These are phyloP conservation scores for Aureobasidium namibiae DNA, from an alignment of 2,329 filamentous ascomycete genomes.

Conservation along the genomic window DNA sequence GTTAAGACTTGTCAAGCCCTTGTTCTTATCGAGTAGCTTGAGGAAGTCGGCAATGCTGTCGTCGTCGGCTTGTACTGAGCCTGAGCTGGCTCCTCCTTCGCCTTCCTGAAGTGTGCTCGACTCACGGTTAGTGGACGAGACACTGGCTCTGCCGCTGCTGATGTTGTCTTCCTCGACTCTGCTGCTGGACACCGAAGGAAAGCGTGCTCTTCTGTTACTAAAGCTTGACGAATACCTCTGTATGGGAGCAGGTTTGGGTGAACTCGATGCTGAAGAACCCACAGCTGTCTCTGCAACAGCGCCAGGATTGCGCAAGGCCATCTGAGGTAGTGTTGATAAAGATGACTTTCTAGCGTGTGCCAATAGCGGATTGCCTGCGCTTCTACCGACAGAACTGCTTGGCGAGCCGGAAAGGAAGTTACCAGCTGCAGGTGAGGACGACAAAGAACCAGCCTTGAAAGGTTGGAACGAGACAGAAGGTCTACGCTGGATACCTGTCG, in stretches of 20 bases:
- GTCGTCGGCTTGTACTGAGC: conserved; percentile 69
- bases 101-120: conserved; percentile 70
- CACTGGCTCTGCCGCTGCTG: conserved; percentile 73
- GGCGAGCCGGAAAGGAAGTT: conserved; percentile 46
- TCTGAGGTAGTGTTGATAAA: conserved; percentile 65
- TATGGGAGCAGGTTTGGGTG: conserved; percentile 70
- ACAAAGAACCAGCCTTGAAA: conserved; percentile 94
- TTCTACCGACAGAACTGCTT: conserved; percentile 38
- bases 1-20: conserved; percentile 75
- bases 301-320: conserved; percentile 60
- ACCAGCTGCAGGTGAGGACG: conserved; percentile 66
- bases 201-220: conserved; percentile 69
- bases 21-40: conserved; percentile 78
- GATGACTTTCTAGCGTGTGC: conserved; percentile 59
- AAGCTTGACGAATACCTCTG: conserved; percentile 92
- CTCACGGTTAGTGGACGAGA: conserved; percentile 61
- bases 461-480: conserved; percentile 87
- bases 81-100: conserved; percentile 45
- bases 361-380: conserved; percentile 18
- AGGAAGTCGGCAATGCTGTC: conserved; percentile 92
- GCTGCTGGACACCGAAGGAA: conserved; percentile 67
- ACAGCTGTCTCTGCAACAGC: conserved; percentile 49
- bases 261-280: conserved; percentile 61
- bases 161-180: conserved; percentile 64
- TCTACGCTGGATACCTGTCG: conserved; percentile 47